Base-by-base conservation (phyloP, 1,284 basidiomycete genomes). In the Cutaneotrichosporon daszewskae region DNA sequence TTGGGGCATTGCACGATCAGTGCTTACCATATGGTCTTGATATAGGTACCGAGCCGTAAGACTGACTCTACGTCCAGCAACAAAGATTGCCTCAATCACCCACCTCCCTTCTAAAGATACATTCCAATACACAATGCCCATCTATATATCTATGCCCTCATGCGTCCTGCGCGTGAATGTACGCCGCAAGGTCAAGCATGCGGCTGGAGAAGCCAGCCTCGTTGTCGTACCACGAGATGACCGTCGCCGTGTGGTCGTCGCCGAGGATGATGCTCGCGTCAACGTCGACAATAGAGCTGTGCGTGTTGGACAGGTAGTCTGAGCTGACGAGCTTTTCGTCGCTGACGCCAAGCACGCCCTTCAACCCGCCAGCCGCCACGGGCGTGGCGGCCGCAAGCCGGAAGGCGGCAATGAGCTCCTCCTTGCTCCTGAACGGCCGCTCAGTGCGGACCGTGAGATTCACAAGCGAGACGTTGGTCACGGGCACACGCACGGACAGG, bases 211-310 rank as follows among this genome's bases (percentile, higher is more conserved):
- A 69, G 14, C 59, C 68, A 31, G 51, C 49, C 53, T 71, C 69
- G 56, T 72, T 71, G 52, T 72, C 70, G 51, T 72, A 71, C 66
- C 66, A 72, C 9, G 68, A 65, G 19, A 70, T 54, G 42, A 73
- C 60, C 57, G 72, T 73, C 9, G 59, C 64, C 18, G 64, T 69
- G 35, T 36, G 27, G 26, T 37, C 55, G 23, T 62, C 57, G 50
- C 67, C 62, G 26, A 73, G 52, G 51, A 68, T 56, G 32, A 66
- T 54, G 1, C 58, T 64, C 2, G 72, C 70, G 33, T 67, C 65
- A 10, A 58, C 60, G 38, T 73, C 72, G 35, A 73, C 58, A 43
- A 68, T 64, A 23, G 58, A 62, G 16, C 53, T 59, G 40, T 66
- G 54, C 16, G 50, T 44, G 32, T 59, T 60, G 7, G 64, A 63